phyloP scores from a whole-genome alignment of 106 monocot species.

The Acorus gramineus region DNA sequence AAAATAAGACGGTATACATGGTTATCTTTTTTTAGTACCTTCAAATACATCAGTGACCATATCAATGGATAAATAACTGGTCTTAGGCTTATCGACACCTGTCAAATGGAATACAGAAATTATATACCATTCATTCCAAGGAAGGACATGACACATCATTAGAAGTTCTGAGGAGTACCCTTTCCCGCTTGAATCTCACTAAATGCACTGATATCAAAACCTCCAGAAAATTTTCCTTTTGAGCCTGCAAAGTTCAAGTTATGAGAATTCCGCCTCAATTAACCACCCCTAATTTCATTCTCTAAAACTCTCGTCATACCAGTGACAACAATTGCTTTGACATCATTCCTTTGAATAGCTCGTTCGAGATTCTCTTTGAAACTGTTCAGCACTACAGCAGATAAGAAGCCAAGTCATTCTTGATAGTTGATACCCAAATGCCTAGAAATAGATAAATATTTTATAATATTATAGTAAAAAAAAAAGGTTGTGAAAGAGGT shows the following conservation, averaged over 20 bases:
- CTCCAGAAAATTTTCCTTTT: slow-evolving; percentile 80
- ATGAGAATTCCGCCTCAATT: neutral
- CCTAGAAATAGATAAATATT: neutral
- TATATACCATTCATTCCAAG: neutral
- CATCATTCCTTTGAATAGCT: slow-evolving; percentile 66
- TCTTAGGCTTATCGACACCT: slow-evolving; percentile 28
- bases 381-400: slow-evolving; percentile 42
- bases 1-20: neutral
- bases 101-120: slow-evolving; percentile 24
- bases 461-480: too few species aligned
- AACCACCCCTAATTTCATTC: neutral
- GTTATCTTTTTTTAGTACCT: slow-evolving; percentile 31
- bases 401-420: neutral
- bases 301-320: slow-evolving; percentile 14
- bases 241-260: slow-evolving; percentile 37
- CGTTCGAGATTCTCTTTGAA: slow-evolving; percentile 59
- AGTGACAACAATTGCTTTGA: slow-evolving; percentile 74
- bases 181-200: slow-evolving; percentile 46
- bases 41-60: slow-evolving; percentile 71
- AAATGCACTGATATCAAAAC: slow-evolving; percentile 89
- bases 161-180: slow-evolving; percentile 22
- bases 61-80: slow-evolving; percentile 65
- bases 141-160: neutral
- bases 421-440: neutral
- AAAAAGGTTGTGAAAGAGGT: too few species aligned